Evolutionary conservation across 2,329 filamentous ascomycete species (phyloP).

Genomic region (Pseudonectria foliicola): DNA sequence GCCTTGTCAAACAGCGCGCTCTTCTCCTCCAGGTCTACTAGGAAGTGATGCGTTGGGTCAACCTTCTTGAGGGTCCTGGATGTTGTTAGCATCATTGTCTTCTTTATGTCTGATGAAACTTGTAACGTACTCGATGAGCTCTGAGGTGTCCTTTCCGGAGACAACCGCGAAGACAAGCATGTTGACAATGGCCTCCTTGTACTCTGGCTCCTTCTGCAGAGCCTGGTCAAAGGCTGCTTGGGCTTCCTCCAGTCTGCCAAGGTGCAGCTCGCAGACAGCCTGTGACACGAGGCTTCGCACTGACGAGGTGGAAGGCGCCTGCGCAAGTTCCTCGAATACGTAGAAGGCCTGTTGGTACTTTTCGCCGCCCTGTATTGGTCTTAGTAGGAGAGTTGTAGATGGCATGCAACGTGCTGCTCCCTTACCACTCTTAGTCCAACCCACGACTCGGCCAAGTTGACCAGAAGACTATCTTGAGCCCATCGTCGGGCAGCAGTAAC

Average conservation of each 20-base stretch:
- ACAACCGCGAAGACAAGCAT: constrained; percentile 72
- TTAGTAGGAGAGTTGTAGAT: constrained; percentile 18
- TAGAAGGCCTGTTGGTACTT: constrained; percentile 97
- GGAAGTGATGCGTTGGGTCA: constrained; percentile 61
- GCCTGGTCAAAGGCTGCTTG: constrained; percentile 80
- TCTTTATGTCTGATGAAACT: neutral
- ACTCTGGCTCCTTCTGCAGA: constrained; percentile 62
- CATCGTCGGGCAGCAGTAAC: constrained; percentile 79
- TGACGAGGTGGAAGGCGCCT: constrained; percentile 74
- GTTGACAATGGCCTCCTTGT: constrained; percentile 75
- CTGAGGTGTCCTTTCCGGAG: constrained; percentile 61
- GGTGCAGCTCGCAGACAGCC: constrained; percentile 84
- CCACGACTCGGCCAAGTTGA: constrained; percentile 95
- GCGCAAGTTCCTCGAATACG: constrained; percentile 92
- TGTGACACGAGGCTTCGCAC: constrained; percentile 74
- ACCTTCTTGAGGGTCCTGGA: constrained; percentile 47
- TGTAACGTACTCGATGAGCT: constrained; percentile 54
- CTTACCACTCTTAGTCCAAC: constrained; percentile 76
- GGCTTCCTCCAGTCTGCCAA: constrained; percentile 82
- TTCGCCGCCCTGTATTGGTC: constrained; percentile 64
- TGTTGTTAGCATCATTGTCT: constrained; percentile 17
- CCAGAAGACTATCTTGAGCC: constrained; percentile 89
- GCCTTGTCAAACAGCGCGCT: constrained; percentile 80
- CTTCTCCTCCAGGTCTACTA: constrained; percentile 76
- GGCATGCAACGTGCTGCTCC: neutral